Base-by-base conservation (phyloP, 148 eudicot genomes). In the Selenicereus undatus region DNA sequence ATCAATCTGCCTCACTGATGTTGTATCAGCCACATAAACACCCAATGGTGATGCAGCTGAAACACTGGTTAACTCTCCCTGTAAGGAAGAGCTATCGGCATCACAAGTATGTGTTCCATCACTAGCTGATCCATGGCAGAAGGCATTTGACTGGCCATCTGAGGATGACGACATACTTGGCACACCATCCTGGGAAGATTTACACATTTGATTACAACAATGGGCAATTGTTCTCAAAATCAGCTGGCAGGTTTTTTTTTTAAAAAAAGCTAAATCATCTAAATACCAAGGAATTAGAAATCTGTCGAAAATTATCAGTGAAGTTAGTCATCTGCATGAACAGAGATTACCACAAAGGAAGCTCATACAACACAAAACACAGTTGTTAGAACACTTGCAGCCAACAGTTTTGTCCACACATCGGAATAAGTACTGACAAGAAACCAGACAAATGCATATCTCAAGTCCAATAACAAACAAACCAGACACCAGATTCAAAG, bases 161-260 rank as follows among this genome's bases (percentile, higher is more conserved):
- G 87, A 83, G 65, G 87, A 90, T 75, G 97, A 88, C 52, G 88
- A 90, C 71, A 89, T 87, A 76, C 82, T 86, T 70, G 91, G 86
- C 70, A 83, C 85, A 78, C 89, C 91, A 56, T 86, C 93, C 97
- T 92, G 87, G 68, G 81, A 27, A 79, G 20, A 3, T 66, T 54
- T 11, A 52, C 50, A 71, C 2, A 20, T 22, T 56, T 75, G 60
- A 70, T 68, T 22, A 32, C 39, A 66, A 10, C 5, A 30, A 60
- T 21, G 54, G 50, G 45, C 83, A 74, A n/a, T 48, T 71, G 14
- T 48, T 65, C n/a, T 22, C 24, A 68, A 1, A 58, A 36, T 35
- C 18, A 2, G 32, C 21, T 22, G 17, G 27, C 24, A 54, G 60
- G 52, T 75, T 65, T 1, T 21, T 60, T 56, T 65, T 1, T 21